Conservation (phyloP, 202 grass and related monocot genomes). For the Brachypodium distachyon region DNA sequence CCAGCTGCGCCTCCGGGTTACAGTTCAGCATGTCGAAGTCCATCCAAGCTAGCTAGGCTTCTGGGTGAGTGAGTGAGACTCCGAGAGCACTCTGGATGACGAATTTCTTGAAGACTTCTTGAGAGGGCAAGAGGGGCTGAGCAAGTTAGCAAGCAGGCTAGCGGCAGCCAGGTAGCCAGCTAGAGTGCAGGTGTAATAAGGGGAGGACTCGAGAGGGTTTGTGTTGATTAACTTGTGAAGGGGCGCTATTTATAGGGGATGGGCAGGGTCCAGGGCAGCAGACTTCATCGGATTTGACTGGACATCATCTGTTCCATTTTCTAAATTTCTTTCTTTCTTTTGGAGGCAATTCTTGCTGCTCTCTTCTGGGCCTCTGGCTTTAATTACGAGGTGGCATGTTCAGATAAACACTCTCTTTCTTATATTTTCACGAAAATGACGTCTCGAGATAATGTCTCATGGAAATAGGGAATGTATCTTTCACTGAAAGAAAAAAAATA, state of each 20-base stretch:
- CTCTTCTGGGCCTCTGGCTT: not conserved
- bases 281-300: conserved; percentile 27
- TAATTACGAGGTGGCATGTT: conserved; percentile 13
- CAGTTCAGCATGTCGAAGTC: conserved; percentile 63
- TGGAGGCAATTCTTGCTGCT: not conserved
- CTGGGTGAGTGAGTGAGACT: not conserved
- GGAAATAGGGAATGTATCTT: not conserved
- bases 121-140: not conserved
- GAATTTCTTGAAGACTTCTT: not conserved
- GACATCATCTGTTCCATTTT: not conserved
- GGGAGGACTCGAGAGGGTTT: not conserved
- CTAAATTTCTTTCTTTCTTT: not conserved
- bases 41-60: too few species aligned
- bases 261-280: not conserved
- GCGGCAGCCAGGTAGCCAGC: not conserved
- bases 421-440: conserved; percentile 33
- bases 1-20: conserved; percentile 54
- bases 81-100: not conserved
- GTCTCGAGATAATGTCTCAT: conserved; percentile 31
- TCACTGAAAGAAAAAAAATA: not conserved
- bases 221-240: conserved; percentile 6
- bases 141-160: not conserved
- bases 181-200: not conserved
- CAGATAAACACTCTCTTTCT: conserved; percentile 25
- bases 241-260: conserved; percentile 39